Percentiles rank a stretch among this genome's conserved stretches.
Conservation (phyloP, 176 grass and related monocot genomes). For the Tuctoria greenei region DNA sequence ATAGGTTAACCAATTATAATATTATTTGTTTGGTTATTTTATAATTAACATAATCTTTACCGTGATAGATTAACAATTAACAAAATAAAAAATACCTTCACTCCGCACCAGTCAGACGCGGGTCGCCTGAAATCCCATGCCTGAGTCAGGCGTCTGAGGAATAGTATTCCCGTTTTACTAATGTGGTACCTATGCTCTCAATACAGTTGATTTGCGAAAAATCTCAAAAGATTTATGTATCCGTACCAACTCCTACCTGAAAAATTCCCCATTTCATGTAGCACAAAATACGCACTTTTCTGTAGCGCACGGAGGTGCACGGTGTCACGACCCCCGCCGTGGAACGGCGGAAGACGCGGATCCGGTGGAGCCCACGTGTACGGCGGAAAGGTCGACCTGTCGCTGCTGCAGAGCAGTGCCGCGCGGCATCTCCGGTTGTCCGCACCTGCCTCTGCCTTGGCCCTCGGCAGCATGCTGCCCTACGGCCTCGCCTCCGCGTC, state of each 20-base stretch:
- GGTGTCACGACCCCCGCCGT: neutral
- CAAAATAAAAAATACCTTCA: no score
- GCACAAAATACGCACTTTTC: neutral
- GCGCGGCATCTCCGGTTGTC: neutral
- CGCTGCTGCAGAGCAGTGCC: neutral
- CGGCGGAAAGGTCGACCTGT: conserved; percentile 3
- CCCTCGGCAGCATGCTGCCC: conserved; percentile 16
- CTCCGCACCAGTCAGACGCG: no score
- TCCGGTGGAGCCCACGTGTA: conserved; percentile 37
- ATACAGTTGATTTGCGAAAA: no score
- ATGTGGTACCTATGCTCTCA: no score
- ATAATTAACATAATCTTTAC: no score
- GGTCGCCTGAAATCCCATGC: no score
- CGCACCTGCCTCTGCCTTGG: neutral
- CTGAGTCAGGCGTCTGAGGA: no score
- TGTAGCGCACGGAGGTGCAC: neutral
- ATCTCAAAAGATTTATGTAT: no score
- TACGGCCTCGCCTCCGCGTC: neutral
- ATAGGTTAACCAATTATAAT: no score
- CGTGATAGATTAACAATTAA: no score
- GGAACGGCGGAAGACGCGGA: conserved; percentile 15
- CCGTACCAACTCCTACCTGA: neutral
- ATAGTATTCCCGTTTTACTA: no score
- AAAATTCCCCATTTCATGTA: neutral
- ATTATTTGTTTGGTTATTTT: no score